phyloP scores from a whole-genome alignment of 1,284 basidiomycete species.

The Takashimella koratensis region DNA sequence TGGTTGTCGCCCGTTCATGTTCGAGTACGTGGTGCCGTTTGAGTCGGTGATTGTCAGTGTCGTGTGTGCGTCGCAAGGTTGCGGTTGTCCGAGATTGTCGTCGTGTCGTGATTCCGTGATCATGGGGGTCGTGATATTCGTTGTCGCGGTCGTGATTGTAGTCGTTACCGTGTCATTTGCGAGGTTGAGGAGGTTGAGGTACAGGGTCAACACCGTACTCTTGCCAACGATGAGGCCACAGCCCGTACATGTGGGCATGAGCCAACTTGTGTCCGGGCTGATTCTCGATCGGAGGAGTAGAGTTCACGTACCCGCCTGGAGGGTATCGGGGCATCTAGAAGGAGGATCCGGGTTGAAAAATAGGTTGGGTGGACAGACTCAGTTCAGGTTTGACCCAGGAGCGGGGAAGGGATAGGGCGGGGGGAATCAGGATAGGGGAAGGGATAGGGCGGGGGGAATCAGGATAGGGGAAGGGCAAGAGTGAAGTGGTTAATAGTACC shows the following conservation, averaged over 20 bases:
- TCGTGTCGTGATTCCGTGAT: too few species aligned
- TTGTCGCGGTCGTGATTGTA: not conserved
- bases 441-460: not conserved
- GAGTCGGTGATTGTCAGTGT: not conserved
- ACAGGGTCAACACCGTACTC: not conserved
- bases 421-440: not conserved
- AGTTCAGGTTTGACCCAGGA: too few species aligned
- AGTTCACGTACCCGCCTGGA: constrained; percentile 35
- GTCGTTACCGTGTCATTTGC: constrained; percentile 1
- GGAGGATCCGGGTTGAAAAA: too few species aligned
- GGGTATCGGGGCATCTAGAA: constrained; percentile 41
- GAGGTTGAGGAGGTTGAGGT: not conserved
- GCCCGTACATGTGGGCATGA: not conserved
- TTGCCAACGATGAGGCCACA: not conserved
- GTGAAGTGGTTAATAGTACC: constrained; percentile 22
- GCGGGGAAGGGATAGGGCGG: not conserved
- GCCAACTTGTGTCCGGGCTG: not conserved
- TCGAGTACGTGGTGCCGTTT: too few species aligned
- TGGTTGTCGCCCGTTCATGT: too few species aligned
- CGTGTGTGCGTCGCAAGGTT: too few species aligned
- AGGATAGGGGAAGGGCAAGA: not conserved
- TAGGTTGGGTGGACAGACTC: too few species aligned
- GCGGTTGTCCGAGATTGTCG: too few species aligned
- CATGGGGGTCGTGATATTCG: not conserved
- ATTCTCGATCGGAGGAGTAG: not conserved